phyloP scores from a whole-genome alignment of 139 green algal genomes.

The Volvox reticuliferus region DNA sequence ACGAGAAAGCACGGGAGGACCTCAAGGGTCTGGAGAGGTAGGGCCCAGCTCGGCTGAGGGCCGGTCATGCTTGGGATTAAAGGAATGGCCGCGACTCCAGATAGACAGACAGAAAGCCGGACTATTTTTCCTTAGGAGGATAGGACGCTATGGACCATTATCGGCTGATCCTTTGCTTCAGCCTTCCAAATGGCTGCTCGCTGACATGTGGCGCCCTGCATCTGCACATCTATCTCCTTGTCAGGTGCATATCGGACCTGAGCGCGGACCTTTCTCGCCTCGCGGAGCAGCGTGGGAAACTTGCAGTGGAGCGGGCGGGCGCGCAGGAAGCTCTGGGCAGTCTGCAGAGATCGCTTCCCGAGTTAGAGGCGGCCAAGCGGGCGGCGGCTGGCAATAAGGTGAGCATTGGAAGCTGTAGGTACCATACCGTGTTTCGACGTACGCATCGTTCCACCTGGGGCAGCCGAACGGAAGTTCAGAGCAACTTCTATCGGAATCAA shows the following conservation, averaged over 20 bases:
- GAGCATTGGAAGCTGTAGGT: neutral
- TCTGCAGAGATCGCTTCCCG: constrained; percentile 50
- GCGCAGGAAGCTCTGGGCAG: neutral
- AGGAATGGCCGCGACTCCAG: no score
- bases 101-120: no score
- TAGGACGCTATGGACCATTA: no score
- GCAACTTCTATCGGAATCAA: no score
- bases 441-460: no score
- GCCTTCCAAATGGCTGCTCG: no score
- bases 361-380: constrained; percentile 72
- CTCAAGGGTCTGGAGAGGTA: constrained; percentile 12
- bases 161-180: no score
- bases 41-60: neutral
- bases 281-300: neutral
- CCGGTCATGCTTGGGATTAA: no score
- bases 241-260: constrained; percentile 13
- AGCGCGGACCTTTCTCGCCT: neutral
- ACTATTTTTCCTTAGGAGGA: no score
- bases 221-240: neutral
- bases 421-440: neutral
- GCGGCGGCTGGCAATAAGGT: constrained; percentile 67
- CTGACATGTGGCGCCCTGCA: no score
- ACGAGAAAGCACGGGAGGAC: constrained; percentile 14
- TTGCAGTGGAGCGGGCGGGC: neutral
- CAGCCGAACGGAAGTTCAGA: no score